Evolutionary conservation across 495 filamentous ascomycete species (phyloP).

Genomic region (Penicillium coprophilum): DNA sequence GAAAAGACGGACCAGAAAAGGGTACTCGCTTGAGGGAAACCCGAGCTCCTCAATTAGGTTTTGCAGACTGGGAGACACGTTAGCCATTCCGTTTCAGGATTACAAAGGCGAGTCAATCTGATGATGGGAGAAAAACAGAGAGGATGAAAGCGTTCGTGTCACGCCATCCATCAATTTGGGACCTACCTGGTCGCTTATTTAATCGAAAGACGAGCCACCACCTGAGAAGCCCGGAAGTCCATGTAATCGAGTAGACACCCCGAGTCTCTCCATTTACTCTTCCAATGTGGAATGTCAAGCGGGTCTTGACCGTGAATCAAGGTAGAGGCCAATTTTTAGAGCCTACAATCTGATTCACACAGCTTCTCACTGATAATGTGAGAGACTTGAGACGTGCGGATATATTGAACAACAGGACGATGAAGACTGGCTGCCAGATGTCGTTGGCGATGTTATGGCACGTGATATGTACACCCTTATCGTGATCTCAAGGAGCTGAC

Average conservation of each 20-base stretch:
- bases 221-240: not conserved
- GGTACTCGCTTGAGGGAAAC: not conserved
- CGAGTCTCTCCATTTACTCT: not conserved
- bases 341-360: no score
- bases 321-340: not conserved
- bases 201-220: not conserved
- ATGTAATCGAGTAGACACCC: not conserved
- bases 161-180: not conserved
- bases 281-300: not conserved
- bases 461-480: not conserved
- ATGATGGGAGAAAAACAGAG: not conserved
- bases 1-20: not conserved
- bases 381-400: not conserved
- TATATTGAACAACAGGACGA: not conserved
- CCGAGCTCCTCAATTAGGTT: constrained; percentile 3
- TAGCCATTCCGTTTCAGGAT: not conserved
- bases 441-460: not conserved
- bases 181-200: not conserved
- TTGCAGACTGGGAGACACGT: not conserved
- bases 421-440: not conserved
- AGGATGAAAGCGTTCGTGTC: not conserved
- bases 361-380: not conserved
- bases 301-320: no score
- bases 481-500: not conserved
- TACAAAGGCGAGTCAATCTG: not conserved